These are phyloP conservation scores for Aristolochia contorta DNA, from an alignment of 164 flowering plant species.

Conservation along the genomic window DNA sequence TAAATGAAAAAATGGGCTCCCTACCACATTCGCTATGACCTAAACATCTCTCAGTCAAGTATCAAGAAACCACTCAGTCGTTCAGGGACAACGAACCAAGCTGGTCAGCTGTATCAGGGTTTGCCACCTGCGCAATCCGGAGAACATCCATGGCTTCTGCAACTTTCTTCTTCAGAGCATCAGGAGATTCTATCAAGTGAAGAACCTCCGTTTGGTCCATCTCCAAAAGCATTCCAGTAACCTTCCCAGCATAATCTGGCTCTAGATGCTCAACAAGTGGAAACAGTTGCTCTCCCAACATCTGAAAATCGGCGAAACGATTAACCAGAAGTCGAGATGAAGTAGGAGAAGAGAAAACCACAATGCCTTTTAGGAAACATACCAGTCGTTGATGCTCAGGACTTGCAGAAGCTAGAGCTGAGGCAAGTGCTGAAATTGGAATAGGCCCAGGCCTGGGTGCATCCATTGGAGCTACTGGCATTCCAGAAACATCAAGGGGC, in stretches of 20 bases:
- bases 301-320: conserved; percentile 20
- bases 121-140: conserved; percentile 17
- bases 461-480: conserved; percentile 30
- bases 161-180: conserved; percentile 60
- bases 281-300: conserved; percentile 66
- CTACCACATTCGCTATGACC: background rate
- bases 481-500: conserved; percentile 36
- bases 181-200: conserved; percentile 66
- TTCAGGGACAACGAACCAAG: conserved; percentile 31
- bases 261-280: conserved; percentile 59
- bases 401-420: conserved; percentile 57
- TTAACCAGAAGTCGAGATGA: background rate
- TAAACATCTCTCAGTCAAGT: background rate
- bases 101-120: conserved; percentile 34
- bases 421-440: conserved; percentile 46
- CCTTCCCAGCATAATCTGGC: conserved; percentile 41
- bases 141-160: conserved; percentile 62
- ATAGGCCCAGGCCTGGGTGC: conserved; percentile 29
- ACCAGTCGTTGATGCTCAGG: conserved; percentile 49
- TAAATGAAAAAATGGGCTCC: too few species aligned
- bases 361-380: background rate
- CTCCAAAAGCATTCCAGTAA: conserved; percentile 72
- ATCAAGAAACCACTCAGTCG: conserved; percentile 15
- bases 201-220: conserved; percentile 80
- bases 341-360: background rate